phyloP scores from a whole-genome alignment of 1,139 yeast species.

The Pneumocystis murina region DNA sequence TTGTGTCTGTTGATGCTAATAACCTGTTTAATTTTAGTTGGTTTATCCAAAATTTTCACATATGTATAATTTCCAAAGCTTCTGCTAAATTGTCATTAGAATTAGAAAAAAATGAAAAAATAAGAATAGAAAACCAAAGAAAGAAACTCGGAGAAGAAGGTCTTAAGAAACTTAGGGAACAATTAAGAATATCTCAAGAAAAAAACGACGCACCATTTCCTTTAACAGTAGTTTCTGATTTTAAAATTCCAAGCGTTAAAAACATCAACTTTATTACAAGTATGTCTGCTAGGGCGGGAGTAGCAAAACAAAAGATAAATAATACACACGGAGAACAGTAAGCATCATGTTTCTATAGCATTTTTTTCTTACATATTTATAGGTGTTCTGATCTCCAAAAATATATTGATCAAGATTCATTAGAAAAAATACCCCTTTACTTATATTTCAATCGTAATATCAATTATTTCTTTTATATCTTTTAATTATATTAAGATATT shows the following conservation, averaged over 20 bases:
- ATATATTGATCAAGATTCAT: conserved; percentile 23
- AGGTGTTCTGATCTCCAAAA: conserved; percentile 22
- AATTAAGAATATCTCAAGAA: conserved; percentile 46
- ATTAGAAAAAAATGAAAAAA: conserved; percentile 38
- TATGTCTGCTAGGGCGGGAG: conserved; percentile 37
- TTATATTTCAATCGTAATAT: conserved; percentile 30
- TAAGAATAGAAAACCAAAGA: conserved; percentile 36
- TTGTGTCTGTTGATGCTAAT: neutral
- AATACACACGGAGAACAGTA: conserved; percentile 1
- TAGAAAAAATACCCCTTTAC: conserved; percentile 46
- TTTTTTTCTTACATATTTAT: conserved; percentile 24
- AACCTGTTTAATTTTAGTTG: conserved; percentile 18
- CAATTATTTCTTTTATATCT: neutral
- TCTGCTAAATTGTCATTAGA: conserved; percentile 45
- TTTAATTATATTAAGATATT: conserved; percentile 43
- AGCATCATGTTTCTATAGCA: neutral
- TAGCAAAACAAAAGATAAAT: conserved; percentile 19
- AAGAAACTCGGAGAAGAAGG: conserved; percentile 47
- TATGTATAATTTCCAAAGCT: conserved; percentile 61
- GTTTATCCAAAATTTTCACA: conserved; percentile 53
- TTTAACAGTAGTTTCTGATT: conserved; percentile 40
- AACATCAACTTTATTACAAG: conserved; percentile 62
- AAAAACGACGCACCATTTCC: conserved; percentile 68
- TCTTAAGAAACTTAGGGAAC: conserved; percentile 35
- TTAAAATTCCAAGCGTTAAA: conserved; percentile 61